A percentile compares a stretch with the other conserved stretches of the same genome.
Evolutionary conservation across 805 yeast genomes (phyloP).

Genomic region (Ogataea henricii): DNA sequence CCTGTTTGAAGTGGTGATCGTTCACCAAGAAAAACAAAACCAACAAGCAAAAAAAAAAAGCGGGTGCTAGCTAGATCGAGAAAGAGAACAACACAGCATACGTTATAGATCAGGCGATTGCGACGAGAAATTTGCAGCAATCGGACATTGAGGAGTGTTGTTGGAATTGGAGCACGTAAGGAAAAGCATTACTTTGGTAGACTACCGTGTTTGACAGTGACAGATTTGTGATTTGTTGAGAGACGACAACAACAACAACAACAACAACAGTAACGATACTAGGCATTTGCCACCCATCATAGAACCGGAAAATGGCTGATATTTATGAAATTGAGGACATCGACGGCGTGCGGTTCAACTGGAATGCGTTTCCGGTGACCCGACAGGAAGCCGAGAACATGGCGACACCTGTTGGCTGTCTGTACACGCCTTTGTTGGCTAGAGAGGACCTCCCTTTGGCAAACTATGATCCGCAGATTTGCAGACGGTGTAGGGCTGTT

Average conservation of each 20-base stretch:
- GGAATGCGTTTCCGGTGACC: constrained; percentile 89
- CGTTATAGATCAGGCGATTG: constrained; percentile 1
- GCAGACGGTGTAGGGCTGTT: constrained; percentile 83
- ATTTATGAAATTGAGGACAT: constrained; percentile 61
- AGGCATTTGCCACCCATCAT: background rate
- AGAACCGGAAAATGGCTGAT: constrained; percentile 37
- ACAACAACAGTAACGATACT: background rate
- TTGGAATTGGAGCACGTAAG: background rate
- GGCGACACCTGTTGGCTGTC: constrained; percentile 91
- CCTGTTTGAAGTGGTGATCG: constrained; percentile 5
- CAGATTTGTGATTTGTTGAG: background rate
- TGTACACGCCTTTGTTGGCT: constrained; percentile 90
- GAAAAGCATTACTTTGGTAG: background rate
- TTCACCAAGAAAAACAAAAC: constrained; percentile 14
- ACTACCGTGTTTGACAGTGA: background rate
- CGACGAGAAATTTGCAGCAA: background rate
- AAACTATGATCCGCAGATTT: constrained; percentile 81
- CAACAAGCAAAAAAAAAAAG: constrained; percentile 19
- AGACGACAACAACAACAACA: constrained; percentile 1
- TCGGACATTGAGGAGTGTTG: background rate
- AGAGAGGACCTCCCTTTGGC: constrained; percentile 77
- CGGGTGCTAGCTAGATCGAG: constrained; percentile 3
- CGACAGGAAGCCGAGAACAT: constrained; percentile 86
- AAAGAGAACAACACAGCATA: constrained; percentile 4
- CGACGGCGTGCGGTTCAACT: constrained; percentile 71